phyloP scores from a whole-genome alignment of 441 rosid genomes.

The Populus hybrid region DNA sequence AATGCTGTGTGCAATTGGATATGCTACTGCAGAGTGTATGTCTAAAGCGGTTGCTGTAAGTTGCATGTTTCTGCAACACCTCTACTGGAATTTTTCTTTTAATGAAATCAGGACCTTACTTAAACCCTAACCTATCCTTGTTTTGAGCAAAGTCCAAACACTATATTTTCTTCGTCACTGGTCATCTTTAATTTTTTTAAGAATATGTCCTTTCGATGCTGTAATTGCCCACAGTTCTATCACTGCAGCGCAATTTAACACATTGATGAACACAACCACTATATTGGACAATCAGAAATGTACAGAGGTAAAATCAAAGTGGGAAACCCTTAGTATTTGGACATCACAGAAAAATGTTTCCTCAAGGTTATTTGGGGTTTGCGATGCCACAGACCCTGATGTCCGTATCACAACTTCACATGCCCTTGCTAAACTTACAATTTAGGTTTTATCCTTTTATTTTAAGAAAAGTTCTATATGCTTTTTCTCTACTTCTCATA shows the following conservation, averaged over 20 bases:
- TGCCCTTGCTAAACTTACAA: not conserved
- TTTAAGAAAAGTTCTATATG: not conserved
- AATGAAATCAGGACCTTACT: not conserved
- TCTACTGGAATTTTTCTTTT: not conserved
- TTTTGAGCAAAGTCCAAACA: not conserved
- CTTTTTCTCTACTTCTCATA: not conserved
- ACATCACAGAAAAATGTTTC: not conserved
- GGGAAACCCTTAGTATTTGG: not conserved
- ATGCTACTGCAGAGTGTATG: slow-evolving; percentile 68
- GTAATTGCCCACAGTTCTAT: not conserved
- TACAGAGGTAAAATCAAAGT: not conserved
- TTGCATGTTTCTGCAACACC: slow-evolving; percentile 19
- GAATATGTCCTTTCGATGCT: not conserved
- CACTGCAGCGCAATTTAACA: not conserved
- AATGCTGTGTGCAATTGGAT: slow-evolving; percentile 76
- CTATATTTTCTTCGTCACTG: not conserved
- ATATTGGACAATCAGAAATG: not conserved
- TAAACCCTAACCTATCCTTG: not conserved
- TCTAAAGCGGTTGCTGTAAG: slow-evolving; percentile 63
- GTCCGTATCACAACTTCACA: not conserved
- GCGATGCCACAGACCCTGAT: not conserved
- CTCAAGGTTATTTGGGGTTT: not conserved
- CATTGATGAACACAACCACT: not conserved
- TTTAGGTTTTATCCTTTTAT: not conserved
- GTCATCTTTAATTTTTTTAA: too few relatives aligned